Percentiles rank a stretch among this genome's conserved stretches.
Evolutionary conservation across 441 rosid species (phyloP).

Genomic region (Biscutella auriculata): DNA sequence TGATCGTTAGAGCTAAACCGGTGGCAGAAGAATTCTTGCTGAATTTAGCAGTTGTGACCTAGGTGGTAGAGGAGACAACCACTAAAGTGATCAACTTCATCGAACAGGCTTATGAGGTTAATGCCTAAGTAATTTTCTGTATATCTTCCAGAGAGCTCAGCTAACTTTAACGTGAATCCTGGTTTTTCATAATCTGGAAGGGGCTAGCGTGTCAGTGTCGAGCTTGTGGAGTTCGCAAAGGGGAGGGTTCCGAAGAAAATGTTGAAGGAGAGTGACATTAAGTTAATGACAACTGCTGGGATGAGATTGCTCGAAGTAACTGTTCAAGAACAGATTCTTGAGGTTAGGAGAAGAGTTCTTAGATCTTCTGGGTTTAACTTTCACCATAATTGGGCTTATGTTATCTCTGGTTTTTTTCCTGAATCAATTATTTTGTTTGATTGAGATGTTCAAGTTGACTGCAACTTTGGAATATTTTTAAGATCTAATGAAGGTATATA

Average conservation of each 20-base stretch:
- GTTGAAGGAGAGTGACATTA: conserved; percentile 55
- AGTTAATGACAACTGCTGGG: conserved; percentile 92
- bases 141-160: too few relatives aligned
- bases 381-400: conserved; percentile 57
- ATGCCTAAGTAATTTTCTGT: too few relatives aligned
- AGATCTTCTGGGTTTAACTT: conserved; percentile 56
- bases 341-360: conserved; percentile 38
- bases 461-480: conserved; percentile 9
- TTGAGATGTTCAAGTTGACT: too few relatives aligned
- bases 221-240: conserved; percentile 55
- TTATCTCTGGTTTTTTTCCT: conserved; percentile 50
- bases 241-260: conserved; percentile 34
- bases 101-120: too few relatives aligned
- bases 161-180: too few relatives aligned
- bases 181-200: conserved; percentile 41
- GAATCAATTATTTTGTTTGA: not conserved
- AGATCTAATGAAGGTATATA: conserved; percentile 89
- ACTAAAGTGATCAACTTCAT: conserved; percentile 58
- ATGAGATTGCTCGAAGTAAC: conserved; percentile 46
- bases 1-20: conserved; percentile 85
- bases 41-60: conserved; percentile 64
- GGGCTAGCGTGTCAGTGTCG: conserved; percentile 40
- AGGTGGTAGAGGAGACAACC: conserved; percentile 56
- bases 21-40: conserved; percentile 74
- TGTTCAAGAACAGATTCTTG: conserved; percentile 45